phyloP scores from a whole-genome alignment of 2,329 filamentous ascomycete species.

The Xenoacremonium recifei region DNA sequence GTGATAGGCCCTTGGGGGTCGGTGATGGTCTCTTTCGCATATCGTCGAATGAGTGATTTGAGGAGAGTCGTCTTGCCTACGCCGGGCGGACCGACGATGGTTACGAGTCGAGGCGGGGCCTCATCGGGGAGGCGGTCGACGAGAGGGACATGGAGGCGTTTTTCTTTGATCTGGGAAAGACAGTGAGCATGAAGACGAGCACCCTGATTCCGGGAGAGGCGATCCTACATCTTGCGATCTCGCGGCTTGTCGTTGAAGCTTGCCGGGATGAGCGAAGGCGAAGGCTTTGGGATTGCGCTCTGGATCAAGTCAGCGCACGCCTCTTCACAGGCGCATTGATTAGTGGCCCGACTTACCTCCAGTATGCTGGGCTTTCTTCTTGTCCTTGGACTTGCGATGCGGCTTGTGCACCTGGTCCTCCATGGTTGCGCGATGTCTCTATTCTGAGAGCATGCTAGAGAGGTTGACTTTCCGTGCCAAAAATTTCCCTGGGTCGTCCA shows the following conservation, averaged over 20 bases:
- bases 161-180: slow-evolving; percentile 75
- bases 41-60: slow-evolving; percentile 90
- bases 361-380: slow-evolving; percentile 56
- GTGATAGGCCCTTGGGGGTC: slow-evolving; percentile 91
- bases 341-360: slow-evolving; percentile 47
- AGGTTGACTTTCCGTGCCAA: slow-evolving; percentile 16
- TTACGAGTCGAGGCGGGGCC: slow-evolving; percentile 87
- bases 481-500: slow-evolving; percentile 22
- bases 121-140: slow-evolving; percentile 95
- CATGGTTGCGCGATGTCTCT: slow-evolving; percentile 50
- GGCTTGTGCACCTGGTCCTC: slow-evolving; percentile 82
- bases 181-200: slow-evolving; percentile 20
- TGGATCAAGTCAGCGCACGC: slow-evolving; percentile 30
- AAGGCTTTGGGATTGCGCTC: slow-evolving; percentile 89
- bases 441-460: slow-evolving; percentile 16
- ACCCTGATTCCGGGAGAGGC: background rate
- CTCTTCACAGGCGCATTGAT: slow-evolving; percentile 1
- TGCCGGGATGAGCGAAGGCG: slow-evolving; percentile 77
- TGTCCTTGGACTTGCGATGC: slow-evolving; percentile 85
- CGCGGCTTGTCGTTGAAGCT: slow-evolving; percentile 71
- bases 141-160: slow-evolving; percentile 91
- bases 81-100: slow-evolving; percentile 91
- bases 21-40: slow-evolving; percentile 91
- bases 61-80: slow-evolving; percentile 94
- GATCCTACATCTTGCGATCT: slow-evolving; percentile 67